Evolutionary conservation across 2,329 filamentous ascomycete genomes (phyloP).

Genomic region (Fusarium mangiferae): DNA sequence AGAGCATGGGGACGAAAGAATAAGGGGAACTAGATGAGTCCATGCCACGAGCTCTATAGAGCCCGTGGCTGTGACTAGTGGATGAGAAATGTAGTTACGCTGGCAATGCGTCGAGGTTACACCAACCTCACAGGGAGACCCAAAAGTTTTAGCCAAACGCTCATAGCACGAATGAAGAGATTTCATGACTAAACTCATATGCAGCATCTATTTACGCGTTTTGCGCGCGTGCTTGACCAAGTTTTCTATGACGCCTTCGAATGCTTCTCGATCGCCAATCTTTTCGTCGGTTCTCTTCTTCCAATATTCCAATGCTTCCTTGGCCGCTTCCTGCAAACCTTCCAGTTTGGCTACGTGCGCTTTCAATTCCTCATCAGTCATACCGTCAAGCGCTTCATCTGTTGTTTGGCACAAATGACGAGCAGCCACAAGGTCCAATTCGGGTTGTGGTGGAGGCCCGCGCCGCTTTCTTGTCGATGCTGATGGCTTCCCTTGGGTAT

Average conservation of each 20-base stretch:
- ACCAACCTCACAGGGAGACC: constrained; percentile 33
- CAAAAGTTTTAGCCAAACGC: constrained; percentile 34
- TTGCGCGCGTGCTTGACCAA: constrained; percentile 91
- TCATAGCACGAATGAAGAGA: constrained; percentile 35
- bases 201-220: constrained; percentile 72
- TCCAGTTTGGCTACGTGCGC: constrained; percentile 77
- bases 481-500: constrained; percentile 66
- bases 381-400: constrained; percentile 80
- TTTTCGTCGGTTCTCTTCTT: constrained; percentile 86
- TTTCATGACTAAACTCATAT: constrained; percentile 30
- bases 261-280: constrained; percentile 89
- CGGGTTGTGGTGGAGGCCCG: constrained; percentile 75
- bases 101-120: constrained; percentile 43
- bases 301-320: constrained; percentile 88
- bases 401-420: constrained; percentile 85
- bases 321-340: constrained; percentile 75
- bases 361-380: constrained; percentile 80
- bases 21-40: constrained; percentile 18
- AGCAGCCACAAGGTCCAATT: constrained; percentile 82
- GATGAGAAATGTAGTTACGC: constrained; percentile 37
- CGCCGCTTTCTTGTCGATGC: constrained; percentile 55
- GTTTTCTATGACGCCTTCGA: constrained; percentile 97
- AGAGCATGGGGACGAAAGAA: constrained; percentile 24
- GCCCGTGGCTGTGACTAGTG: constrained; percentile 24
- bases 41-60: constrained; percentile 10